phyloP scores from a whole-genome alignment of 2,329 filamentous ascomycete genomes.

The Tricladium varicosporioides region DNA sequence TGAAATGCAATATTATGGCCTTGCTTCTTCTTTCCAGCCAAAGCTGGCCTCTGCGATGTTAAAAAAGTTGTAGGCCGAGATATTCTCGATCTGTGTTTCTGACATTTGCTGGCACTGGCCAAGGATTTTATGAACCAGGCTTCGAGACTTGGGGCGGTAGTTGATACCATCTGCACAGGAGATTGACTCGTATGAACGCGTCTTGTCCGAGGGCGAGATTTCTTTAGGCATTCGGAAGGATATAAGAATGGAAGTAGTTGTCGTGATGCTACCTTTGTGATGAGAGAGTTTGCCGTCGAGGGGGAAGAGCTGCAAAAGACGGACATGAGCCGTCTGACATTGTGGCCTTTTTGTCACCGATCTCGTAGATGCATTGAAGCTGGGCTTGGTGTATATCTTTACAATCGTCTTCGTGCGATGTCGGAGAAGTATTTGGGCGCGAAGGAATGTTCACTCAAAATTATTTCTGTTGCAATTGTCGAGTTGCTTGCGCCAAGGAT shows the following conservation, averaged over 20 bases:
- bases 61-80: conserved; percentile 18
- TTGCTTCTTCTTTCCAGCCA: conserved; percentile 8
- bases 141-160: conserved; percentile 25
- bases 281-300: conserved; percentile 44
- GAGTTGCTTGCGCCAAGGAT: not conserved
- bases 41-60: conserved; percentile 18
- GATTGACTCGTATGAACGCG: not conserved
- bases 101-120: conserved; percentile 29
- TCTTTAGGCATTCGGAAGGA: conserved; percentile 18
- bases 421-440: not conserved
- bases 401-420: not conserved
- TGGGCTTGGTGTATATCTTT: conserved; percentile 3
- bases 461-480: conserved; percentile 5
- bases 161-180: conserved; percentile 11
- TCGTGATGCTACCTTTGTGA: conserved; percentile 43
- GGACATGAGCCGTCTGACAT: conserved; percentile 66
- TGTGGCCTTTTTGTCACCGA: conserved; percentile 40
- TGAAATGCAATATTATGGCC: conserved; percentile 7
- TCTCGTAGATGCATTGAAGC: conserved; percentile 23
- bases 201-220: conserved; percentile 7
- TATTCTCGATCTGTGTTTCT: conserved; percentile 24
- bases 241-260: conserved; percentile 33
- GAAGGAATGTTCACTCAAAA: not conserved
- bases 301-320: conserved; percentile 53
- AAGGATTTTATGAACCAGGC: conserved; percentile 35